These are phyloP conservation scores for Globisporangium paddicum DNA, from an alignment of 352 stramenopile genomes.

Conservation along the genomic window DNA sequence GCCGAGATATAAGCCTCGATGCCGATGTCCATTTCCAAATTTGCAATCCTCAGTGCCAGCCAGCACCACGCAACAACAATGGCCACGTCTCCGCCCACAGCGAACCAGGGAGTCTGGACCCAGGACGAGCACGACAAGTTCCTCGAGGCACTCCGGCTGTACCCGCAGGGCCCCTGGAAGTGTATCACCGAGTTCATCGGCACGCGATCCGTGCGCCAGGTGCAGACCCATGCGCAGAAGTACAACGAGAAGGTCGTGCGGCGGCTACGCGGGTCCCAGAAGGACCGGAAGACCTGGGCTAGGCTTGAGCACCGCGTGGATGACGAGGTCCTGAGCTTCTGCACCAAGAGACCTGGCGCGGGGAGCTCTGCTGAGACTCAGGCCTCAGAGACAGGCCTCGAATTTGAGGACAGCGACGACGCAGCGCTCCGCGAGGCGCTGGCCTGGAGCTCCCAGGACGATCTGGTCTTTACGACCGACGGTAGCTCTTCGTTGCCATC, in stretches of 20 bases:
- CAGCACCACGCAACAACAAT: background rate
- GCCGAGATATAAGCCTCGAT: too few species aligned
- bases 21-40: background rate
- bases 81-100: background rate
- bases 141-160: constrained; percentile 41
- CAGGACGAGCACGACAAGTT: constrained; percentile 58
- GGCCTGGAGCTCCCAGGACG: background rate
- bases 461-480: background rate
- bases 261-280: constrained; percentile 42
- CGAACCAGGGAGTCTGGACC: constrained; percentile 27
- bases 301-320: constrained; percentile 59
- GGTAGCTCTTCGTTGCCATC: constrained; percentile 3
- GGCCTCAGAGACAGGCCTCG: background rate
- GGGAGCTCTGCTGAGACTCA: background rate
- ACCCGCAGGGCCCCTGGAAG: constrained; percentile 38
- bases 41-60: background rate
- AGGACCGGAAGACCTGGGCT: constrained; percentile 27
- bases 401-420: background rate
- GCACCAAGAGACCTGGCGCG: background rate
- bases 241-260: constrained; percentile 72
- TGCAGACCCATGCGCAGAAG: constrained; percentile 59
- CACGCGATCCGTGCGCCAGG: constrained; percentile 51
- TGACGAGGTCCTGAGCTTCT: background rate
- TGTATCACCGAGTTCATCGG: constrained; percentile 34
- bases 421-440: background rate